Conservation (phyloP, 208 protist genomes). For the Acanthamoeba sp. region DNA sequence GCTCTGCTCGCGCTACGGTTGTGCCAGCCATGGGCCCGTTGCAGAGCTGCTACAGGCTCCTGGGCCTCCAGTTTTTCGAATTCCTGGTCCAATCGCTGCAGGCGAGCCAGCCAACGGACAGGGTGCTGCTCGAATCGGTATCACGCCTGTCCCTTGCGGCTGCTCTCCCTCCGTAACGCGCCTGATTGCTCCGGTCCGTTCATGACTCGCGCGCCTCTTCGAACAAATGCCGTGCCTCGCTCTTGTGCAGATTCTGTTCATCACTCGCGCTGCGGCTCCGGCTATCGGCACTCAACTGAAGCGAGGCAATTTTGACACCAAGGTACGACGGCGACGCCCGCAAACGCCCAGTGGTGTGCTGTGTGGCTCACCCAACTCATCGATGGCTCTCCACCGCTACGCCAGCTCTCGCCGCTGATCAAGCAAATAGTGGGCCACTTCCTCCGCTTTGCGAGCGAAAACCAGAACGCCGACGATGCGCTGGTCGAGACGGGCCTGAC, state of each 20-base stretch:
- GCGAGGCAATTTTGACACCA: not conserved
- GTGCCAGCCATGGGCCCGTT: not conserved
- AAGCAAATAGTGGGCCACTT: not conserved
- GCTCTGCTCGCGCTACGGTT: too few relatives aligned
- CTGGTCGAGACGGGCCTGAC: not conserved
- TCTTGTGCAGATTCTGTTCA: not conserved
- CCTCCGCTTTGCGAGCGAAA: conserved; percentile 17
- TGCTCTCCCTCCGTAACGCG: too few relatives aligned
- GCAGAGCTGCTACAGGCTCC: conserved; percentile 19
- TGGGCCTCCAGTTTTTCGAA: conserved; percentile 24
- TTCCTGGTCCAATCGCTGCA: conserved; percentile 9
- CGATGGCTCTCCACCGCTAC: too few relatives aligned
- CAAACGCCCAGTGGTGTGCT: not conserved
- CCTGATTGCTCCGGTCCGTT: too few relatives aligned
- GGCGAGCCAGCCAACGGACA: not conserved
- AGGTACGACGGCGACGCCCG: not conserved
- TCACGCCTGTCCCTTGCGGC: not conserved
- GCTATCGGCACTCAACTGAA: conserved; percentile 9
- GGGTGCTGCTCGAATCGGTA: conserved; percentile 6
- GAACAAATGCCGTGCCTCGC: not conserved
- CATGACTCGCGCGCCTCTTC: not conserved
- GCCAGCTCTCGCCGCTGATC: not conserved
- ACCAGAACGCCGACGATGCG: not conserved
- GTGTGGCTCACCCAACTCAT: not conserved
- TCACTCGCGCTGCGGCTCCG: not conserved